Conservation (phyloP, 495 filamentous ascomycete genomes). For the Xylaria flabelliformis region DNA sequence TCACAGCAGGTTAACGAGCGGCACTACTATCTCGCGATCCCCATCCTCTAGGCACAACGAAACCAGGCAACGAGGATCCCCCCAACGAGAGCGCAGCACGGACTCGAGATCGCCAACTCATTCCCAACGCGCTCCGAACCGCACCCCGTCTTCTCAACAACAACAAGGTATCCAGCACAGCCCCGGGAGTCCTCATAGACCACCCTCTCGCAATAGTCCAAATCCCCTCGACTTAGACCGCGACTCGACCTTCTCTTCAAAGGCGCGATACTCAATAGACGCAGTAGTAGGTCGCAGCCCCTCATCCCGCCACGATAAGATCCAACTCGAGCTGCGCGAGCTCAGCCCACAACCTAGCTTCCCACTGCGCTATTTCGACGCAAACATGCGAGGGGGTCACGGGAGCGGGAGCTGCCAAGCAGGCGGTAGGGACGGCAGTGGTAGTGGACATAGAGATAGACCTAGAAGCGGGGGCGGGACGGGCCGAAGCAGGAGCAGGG, state of each 20-base stretch:
- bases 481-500: not conserved
- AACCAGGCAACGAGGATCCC: not conserved
- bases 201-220: not conserved
- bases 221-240: no score
- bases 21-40: not conserved
- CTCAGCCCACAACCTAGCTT: not conserved
- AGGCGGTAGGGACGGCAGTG: accelerated
- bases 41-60: not conserved
- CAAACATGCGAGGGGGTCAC: not conserved
- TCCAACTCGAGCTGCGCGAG: not conserved
- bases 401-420: not conserved
- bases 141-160: not conserved
- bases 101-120: not conserved
- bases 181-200: not conserved
- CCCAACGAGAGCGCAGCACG: not conserved
- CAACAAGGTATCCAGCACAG: not conserved
- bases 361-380: not conserved
- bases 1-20: no score
- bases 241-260: not conserved
- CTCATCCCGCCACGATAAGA: not conserved
- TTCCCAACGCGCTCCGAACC: not conserved
- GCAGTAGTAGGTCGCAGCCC: not conserved
- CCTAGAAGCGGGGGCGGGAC: not conserved
- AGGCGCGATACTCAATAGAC: not conserved
- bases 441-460: not conserved